Conservation (phyloP, 768 basidiomycete species). For the Mycena belliarum region DNA sequence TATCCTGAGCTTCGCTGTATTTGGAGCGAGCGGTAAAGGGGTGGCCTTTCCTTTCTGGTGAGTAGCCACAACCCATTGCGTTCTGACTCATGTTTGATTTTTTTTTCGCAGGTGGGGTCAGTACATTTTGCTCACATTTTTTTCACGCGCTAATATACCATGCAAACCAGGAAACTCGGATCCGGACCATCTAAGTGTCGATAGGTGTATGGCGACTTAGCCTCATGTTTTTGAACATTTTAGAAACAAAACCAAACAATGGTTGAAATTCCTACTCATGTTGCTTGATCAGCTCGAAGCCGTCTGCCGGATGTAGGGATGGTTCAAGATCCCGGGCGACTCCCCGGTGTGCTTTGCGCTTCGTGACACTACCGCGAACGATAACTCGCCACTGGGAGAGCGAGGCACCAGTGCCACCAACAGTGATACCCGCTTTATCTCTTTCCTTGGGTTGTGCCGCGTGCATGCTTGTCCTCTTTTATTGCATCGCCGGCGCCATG, state of each 20-base stretch:
- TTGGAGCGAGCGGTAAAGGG: constrained; percentile 42
- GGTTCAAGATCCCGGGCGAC: no score
- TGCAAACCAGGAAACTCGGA: constrained; percentile 1
- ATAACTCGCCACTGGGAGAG: no score
- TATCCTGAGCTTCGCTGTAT: constrained; percentile 41
- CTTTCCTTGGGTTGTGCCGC: no score
- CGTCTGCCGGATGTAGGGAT: no score
- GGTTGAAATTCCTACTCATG: no score
- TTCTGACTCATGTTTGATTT: not conserved
- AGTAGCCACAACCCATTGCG: not conserved
- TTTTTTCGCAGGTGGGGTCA: constrained; percentile 6
- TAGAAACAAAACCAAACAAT: not conserved
- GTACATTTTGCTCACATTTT: not conserved
- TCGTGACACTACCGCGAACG: no score
- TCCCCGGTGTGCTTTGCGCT: no score
- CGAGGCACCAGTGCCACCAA: no score
- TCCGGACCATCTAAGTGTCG: not conserved
- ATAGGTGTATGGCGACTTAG: constrained; percentile 12
- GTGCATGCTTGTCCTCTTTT: no score
- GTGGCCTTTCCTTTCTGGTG: constrained; percentile 51
- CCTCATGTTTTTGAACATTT: not conserved
- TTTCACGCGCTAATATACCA: constrained; percentile 3
- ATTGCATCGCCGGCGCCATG: no score
- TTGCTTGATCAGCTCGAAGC: no score
- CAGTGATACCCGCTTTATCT: no score